Percentiles rank a stretch among this genome's conserved stretches.
These are phyloP conservation scores for Strigomonas culicis DNA, from an alignment of 208 protist species.

Conservation along the genomic window DNA sequence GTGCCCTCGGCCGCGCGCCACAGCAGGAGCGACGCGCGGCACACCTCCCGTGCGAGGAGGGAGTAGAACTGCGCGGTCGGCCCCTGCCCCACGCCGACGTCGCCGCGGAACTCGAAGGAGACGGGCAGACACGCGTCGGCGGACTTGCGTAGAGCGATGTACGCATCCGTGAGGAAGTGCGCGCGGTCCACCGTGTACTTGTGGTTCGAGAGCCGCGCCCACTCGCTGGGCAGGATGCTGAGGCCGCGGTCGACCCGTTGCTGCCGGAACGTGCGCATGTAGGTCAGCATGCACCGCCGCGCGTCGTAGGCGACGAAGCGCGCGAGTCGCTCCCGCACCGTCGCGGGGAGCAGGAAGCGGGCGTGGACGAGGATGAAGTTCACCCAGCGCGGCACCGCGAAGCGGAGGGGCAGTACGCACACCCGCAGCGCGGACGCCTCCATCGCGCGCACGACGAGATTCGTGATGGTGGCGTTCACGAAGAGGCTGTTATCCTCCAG, in stretches of 20 bases:
- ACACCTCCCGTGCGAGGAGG: constrained; percentile 58
- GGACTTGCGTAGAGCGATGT: constrained; percentile 56
- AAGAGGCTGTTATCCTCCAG: constrained; percentile 28
- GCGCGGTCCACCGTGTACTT: constrained; percentile 78
- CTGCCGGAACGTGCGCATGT: constrained; percentile 55
- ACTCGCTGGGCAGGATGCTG: constrained; percentile 55
- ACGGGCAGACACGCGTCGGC: constrained; percentile 69
- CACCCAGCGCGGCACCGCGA: constrained; percentile 79
- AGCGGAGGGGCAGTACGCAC: constrained; percentile 56
- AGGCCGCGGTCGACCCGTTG: constrained; percentile 37
- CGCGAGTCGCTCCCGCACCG: constrained; percentile 51
- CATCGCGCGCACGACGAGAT: constrained; percentile 50
- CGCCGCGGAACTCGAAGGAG: constrained; percentile 86
- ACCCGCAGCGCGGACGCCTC: constrained; percentile 79
- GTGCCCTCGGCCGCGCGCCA: constrained; percentile 27
- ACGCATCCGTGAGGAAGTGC: constrained; percentile 56
- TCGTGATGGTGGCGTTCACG: constrained; percentile 54
- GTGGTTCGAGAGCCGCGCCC: constrained; percentile 67
- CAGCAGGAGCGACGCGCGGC: constrained; percentile 29
- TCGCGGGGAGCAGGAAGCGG: constrained; percentile 57
- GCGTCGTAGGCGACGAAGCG: constrained; percentile 81
- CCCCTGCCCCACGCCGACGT: constrained; percentile 85
- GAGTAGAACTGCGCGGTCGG: constrained; percentile 92
- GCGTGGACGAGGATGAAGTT: constrained; percentile 72
- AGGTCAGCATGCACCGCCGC: constrained; percentile 52